Conservation (phyloP, 2,329 filamentous ascomycete genomes). For the Aspergillus terreus region DNA sequence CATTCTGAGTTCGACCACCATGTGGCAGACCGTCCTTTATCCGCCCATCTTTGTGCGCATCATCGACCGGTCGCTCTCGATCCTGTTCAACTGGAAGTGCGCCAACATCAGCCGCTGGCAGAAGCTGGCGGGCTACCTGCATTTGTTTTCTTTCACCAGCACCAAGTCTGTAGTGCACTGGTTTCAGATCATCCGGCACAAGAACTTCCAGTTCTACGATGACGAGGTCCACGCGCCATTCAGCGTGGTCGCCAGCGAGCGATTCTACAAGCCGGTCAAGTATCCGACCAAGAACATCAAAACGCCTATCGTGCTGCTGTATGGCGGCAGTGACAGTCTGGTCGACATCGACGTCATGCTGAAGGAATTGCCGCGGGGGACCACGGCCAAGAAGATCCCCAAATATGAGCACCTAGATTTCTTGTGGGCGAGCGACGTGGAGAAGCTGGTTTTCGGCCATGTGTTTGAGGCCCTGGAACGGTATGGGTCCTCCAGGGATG, state of each 20-base stretch:
- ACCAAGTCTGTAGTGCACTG: constrained; percentile 97
- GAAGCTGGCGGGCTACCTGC: constrained; percentile 91
- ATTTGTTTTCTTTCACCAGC: constrained; percentile 94
- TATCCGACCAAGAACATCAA: constrained; percentile 97
- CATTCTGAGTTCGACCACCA: constrained; percentile 86
- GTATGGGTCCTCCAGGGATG: constrained; percentile 35
- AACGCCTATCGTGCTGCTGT: constrained; percentile 88
- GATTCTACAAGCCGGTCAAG: constrained; percentile 93
- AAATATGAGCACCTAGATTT: constrained; percentile 98
- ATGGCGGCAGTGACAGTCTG: constrained; percentile 88
- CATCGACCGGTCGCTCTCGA: constrained; percentile 76
- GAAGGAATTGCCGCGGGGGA: constrained; percentile 78
- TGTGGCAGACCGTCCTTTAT: constrained; percentile 96
- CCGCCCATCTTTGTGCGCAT: constrained; percentile 86
- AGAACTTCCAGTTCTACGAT: constrained; percentile 97
- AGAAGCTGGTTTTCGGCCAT: constrained; percentile 80
- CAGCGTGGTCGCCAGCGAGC: constrained; percentile 64
- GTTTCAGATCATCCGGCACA: constrained; percentile 98
- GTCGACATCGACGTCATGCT: constrained; percentile 94
- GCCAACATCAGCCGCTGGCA: constrained; percentile 80
- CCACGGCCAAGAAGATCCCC: constrained; percentile 78
- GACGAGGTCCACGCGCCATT: constrained; percentile 82
- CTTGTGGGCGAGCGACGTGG: constrained; percentile 84
- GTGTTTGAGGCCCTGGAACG: constrained; percentile 84
- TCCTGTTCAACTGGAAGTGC: constrained; percentile 87